Evolutionary conservation across 768 basidiomycete species (phyloP), one percentile per base, ranked within the genome.

Genomic region (Infundibulicybe gibba): DNA sequence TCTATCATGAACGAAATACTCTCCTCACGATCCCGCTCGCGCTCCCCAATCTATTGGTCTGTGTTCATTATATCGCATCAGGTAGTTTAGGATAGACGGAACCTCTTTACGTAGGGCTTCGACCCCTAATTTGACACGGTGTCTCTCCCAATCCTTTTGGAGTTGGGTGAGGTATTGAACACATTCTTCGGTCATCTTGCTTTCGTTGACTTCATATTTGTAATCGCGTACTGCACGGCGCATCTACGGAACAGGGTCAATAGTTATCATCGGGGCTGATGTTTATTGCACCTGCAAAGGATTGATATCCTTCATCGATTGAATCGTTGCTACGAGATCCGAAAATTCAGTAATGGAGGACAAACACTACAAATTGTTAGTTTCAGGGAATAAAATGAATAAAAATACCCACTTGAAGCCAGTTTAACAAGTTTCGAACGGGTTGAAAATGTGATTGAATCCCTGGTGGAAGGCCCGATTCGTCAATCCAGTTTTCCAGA

Each of bases 111-210:
- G 83, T 31, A 93, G 69, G 8, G 85, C 84, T 57, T 91, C 86
- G 8, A 95, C 91, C 3, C 91, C 90, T 30, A 89, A 70, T 60
- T 91, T 89, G 30, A 94, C 83, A 38, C 93, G 76, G 61, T 91
- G 87, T 47, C 90, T 74, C 65, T 99, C 95, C 95, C 95, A 99
- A 61, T 98, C 94, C 60, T 91, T 94, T 67, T 97, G 94, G 8
- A 99, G 72, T 57, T 98, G 95, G 2, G 83, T 87, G 20, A 98
- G 78, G 57, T 98, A 98, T 67, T 97, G 91, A 33, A 81, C 74
- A 60, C 95, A 98, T 63, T 99, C 97, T 17, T 98, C 94, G 2
- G 85, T 88, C 91, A 99, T 97, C 50, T 76, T 77, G 1, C 83
- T 77, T 64, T 99, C 97, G 60, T 85, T 87, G 41, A 97, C 87